Base-by-base conservation (phyloP, 2,329 filamentous ascomycete species). In the Piedraia hortae region DNA sequence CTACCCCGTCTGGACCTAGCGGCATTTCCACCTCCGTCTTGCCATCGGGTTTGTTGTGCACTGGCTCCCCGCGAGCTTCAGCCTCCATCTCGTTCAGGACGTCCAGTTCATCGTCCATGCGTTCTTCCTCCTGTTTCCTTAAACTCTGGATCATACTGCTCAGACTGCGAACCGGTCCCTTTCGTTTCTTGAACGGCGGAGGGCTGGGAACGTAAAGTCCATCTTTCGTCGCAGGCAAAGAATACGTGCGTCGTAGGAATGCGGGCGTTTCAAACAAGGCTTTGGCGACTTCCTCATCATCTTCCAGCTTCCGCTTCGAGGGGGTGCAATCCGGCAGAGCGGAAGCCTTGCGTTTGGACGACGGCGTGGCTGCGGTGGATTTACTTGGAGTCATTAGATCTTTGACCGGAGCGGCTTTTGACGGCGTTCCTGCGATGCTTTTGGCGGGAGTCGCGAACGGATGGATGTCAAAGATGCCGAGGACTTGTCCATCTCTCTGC, bases 381-480 rank as follows among this genome's bases (percentile, higher is more conserved):
- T 42, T 48, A 37, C 39, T 47, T 16, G 48, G 44, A 22, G 47
- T 53, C 10, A 12, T 11, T 5, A 21, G 21, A 4, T 8, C 34
- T 7, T 22, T 22, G 5, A 20, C 17, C 8, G 14, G 7, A n/a
- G 12, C 14, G 5, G n/a, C 10, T 17, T 17, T 17, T 7, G 16
- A 7, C 10, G 19, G 11, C 5, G 10, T 12, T 12, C 19, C 19
- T 13, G 7, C 15, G 4, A 14, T 14, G 10, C 21, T 21, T 34
- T 41, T 45, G 24, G 39, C 46, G 4, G 46, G 45, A 14, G 46
- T 51, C 4, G 56, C 55, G 1, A 59, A 56, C 4, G 55, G 56
- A 5, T 77, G 47, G 6, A 71, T 46, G 37, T 82, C 74, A 38
- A 85, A 85, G 10, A 85, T 47, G 4, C 74, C 72, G 2, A 85